Conservation (phyloP, 129 eudicot species). For the Glebionis coronaria region DNA sequence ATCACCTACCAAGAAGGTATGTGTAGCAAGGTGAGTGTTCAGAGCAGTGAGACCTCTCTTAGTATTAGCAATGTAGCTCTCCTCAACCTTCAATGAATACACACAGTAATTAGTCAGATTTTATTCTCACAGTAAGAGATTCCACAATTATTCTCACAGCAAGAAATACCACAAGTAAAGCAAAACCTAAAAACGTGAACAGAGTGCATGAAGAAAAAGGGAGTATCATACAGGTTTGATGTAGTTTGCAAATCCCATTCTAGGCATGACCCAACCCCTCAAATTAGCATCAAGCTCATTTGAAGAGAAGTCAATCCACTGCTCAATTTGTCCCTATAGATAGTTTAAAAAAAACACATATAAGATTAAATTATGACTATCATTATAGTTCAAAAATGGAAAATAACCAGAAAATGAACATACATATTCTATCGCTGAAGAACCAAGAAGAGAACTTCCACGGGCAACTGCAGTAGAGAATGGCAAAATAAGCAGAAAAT, state of each 20-base stretch:
- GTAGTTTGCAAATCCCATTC: conserved; percentile 36
- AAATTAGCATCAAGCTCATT: conserved; percentile 49
- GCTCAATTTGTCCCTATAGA: conserved; percentile 63
- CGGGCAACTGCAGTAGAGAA: conserved; percentile 54
- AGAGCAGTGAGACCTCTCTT: conserved; percentile 76
- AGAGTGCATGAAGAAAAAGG: not conserved
- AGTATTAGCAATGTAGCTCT: conserved; percentile 48
- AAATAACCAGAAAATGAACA: conserved; percentile 14
- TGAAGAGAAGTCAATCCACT: conserved; percentile 63
- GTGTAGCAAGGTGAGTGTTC: conserved; percentile 58
- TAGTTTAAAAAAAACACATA: not conserved
- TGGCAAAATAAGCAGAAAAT: conserved; percentile 4
- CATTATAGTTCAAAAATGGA: not conserved
- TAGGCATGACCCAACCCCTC: conserved; percentile 40
- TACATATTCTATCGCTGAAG: conserved; percentile 68
- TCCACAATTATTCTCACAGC: too few relatives aligned
- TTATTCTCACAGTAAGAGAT: too few relatives aligned
- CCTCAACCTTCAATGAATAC: conserved; percentile 61
- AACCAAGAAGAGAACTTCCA: conserved; percentile 59
- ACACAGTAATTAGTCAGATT: not conserved
- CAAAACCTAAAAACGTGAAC: not conserved
- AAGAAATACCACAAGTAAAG: not conserved
- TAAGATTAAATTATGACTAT: not conserved
- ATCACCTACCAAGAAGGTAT: conserved; percentile 59
- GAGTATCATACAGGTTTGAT: conserved; percentile 29